phyloP scores from a whole-genome alignment of 1,284 basidiomycete species.

The Mycocalia duriaeana region DNA sequence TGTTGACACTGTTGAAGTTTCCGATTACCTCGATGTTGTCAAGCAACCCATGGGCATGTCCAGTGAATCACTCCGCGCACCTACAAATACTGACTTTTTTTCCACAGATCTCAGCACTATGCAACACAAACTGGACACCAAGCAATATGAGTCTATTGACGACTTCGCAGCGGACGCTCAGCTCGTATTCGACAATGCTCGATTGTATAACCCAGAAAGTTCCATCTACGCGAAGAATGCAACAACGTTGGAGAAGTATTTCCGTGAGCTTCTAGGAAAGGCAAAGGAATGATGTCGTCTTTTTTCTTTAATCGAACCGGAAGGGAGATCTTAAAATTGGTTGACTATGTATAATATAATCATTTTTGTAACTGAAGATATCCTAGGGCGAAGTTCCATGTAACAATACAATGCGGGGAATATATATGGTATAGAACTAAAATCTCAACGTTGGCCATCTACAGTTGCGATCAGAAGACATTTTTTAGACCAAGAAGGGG shows the following conservation, averaged over 20 bases:
- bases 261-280: conserved; percentile 50
- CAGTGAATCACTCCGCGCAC: neutral
- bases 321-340: no score
- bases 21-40: conserved; percentile 90
- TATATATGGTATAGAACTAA: neutral
- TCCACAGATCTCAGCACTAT: conserved; percentile 83
- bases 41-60: conserved; percentile 88
- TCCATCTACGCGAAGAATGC: conserved; percentile 88
- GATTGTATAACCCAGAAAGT: conserved; percentile 82
- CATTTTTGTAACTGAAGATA: no score
- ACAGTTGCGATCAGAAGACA: conserved; percentile 6
- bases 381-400: no score
- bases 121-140: conserved; percentile 86
- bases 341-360: no score
- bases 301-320: conserved; percentile 23
- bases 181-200: conserved; percentile 89
- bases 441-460: conserved; percentile 43
- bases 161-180: conserved; percentile 79
- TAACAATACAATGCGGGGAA: neutral
- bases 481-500: neutral
- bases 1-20: conserved; percentile 80
- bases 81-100: conserved; percentile 20
- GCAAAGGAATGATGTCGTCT: no score
- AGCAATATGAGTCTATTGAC: conserved; percentile 75
- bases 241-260: conserved; percentile 72